Percentiles rank a stretch among this genome's conserved stretches.
Evolutionary conservation across 805 yeast genomes (phyloP).

Genomic region (Zygosaccharomyces bisporus): DNA sequence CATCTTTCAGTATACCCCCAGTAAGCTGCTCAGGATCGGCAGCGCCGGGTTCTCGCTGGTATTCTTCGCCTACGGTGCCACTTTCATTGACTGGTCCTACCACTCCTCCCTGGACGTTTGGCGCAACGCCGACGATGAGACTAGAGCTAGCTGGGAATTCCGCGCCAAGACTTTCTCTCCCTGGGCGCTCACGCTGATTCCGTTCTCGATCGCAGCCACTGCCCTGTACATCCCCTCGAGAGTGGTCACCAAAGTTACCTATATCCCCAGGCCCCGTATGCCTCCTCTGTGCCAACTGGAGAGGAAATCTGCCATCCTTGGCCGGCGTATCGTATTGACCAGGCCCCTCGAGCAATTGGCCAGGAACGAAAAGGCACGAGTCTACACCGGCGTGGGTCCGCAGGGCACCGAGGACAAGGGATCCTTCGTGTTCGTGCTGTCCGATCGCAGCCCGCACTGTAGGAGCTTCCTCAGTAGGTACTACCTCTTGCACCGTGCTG

Average conservation of each 20-base stretch:
- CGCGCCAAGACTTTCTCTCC: constrained; percentile 26
- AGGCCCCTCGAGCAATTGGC: constrained; percentile 19
- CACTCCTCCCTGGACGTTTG: constrained; percentile 20
- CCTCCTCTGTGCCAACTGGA: constrained; percentile 23
- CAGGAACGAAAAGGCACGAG: constrained; percentile 20
- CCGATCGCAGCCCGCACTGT: constrained; percentile 15
- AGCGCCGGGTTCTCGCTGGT: constrained; percentile 26
- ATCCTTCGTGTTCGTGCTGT: constrained; percentile 27
- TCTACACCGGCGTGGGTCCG: constrained; percentile 31
- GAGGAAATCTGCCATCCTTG: constrained; percentile 23
- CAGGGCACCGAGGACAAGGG: constrained; percentile 34
- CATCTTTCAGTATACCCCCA: constrained; percentile 21
- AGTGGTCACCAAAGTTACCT: constrained; percentile 27
- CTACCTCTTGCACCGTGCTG: constrained; percentile 32
- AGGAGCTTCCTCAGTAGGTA: constrained; percentile 21
- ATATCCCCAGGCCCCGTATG: constrained; percentile 22
- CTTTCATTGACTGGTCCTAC: constrained; percentile 31
- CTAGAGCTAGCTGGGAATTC: constrained; percentile 17
- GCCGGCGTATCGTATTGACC: constrained; percentile 16
- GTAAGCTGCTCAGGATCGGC: constrained; percentile 19
- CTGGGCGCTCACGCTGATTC: constrained; percentile 25
- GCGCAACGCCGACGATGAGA: constrained; percentile 14
- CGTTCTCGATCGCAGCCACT: constrained; percentile 26
- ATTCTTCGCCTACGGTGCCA: constrained; percentile 27
- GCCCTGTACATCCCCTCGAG: constrained; percentile 28